Percentiles rank a stretch among this genome's conserved stretches.
Evolutionary conservation across 768 basidiomycete species (phyloP).

Genomic region (Mrakia blollopis): DNA sequence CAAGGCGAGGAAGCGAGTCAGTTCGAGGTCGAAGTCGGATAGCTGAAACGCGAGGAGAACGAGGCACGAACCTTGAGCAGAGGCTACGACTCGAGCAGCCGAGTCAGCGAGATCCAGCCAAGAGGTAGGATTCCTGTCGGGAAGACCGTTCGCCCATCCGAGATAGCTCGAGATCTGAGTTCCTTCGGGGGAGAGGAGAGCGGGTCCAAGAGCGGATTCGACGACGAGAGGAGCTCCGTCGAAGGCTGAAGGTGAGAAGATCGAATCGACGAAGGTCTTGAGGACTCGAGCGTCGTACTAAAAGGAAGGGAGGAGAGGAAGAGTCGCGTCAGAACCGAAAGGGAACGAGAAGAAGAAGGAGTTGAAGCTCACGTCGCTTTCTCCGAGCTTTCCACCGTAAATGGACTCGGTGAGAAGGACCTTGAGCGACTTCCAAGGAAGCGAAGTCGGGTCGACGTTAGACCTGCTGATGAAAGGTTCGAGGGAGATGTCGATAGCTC

Average conservation of each 20-base stretch:
- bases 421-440: slow-evolving; percentile 94
- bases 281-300: slow-evolving; percentile 91
- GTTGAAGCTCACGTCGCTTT: slow-evolving; percentile 15
- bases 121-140: slow-evolving; percentile 87
- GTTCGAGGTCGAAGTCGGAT: not conserved
- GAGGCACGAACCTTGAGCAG: slow-evolving; percentile 67
- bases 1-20: not conserved
- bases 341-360: not conserved
- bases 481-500: slow-evolving; percentile 89
- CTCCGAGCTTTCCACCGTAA: slow-evolving; percentile 49
- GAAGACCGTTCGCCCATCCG: slow-evolving; percentile 78
- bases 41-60: not conserved
- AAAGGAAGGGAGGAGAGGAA: slow-evolving; percentile 57
- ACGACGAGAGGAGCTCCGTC: slow-evolving; percentile 76
- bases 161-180: slow-evolving; percentile 88
- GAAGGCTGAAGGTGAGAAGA: slow-evolving; percentile 84
- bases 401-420: slow-evolving; percentile 92
- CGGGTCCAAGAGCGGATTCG: slow-evolving; percentile 52
- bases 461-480: slow-evolving; percentile 69
- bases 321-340: not conserved
- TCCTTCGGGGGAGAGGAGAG: slow-evolving; percentile 76
- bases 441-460: slow-evolving; percentile 83
- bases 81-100: slow-evolving; percentile 85
- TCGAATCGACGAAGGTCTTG: slow-evolving; percentile 82
- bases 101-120: slow-evolving; percentile 92